Evolutionary conservation across 2,329 filamentous ascomycete species (phyloP), one percentile per base, ranked within the genome.

Genomic region (Alternaria arborescens): DNA sequence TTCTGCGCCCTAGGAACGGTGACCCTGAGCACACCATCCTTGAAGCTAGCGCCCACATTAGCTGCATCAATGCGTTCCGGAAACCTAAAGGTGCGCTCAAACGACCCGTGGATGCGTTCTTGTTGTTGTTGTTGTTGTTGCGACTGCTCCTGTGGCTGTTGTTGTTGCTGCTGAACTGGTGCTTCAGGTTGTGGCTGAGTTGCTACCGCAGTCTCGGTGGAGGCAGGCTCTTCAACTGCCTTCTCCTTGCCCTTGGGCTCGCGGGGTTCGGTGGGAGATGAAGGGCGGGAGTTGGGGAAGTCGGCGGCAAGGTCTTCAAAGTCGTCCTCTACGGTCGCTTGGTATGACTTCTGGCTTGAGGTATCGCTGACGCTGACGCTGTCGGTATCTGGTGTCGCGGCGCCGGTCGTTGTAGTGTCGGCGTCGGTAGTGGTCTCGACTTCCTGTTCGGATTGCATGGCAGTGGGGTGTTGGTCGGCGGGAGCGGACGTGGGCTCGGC

Each of bases 71-170:
- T 84, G 28, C 84, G 85, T 53, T 79, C 79, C 0, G 89, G 88
- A 82, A 92, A 92, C 76, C 82, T 86, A 81, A 92, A 92, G 60
- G 83, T 86, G 65, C 90, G 86, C 50, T 86, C 83, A 80, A 92
- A 92, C 67, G 88, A 84, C 75, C 89, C 89, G 59, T 89, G 80
- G 61, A 83, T 85, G 69, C 88, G 87, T 80, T 91, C 89, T 22
- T 67, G 47, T 34, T 69, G 52, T 10, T 73, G 87, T 80, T 91
- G 89, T 22, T 67, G 47, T 34, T 69, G 52, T 10, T 73, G 59
- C 4, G 52, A 24, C 34, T 62, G 56, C 51, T 66, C 30, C 10
- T 62, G 57, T 24, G 48, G 12, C 16, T 36, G 32, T 16, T 1
- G 32, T 3, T 14, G 12, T 5, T 34, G 32, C 36, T 64, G 60